Percentiles rank a stretch among this genome's conserved stretches.
phyloP scores from a whole-genome alignment of 352 stramenopile species.

The Ophiocytium majus region DNA sequence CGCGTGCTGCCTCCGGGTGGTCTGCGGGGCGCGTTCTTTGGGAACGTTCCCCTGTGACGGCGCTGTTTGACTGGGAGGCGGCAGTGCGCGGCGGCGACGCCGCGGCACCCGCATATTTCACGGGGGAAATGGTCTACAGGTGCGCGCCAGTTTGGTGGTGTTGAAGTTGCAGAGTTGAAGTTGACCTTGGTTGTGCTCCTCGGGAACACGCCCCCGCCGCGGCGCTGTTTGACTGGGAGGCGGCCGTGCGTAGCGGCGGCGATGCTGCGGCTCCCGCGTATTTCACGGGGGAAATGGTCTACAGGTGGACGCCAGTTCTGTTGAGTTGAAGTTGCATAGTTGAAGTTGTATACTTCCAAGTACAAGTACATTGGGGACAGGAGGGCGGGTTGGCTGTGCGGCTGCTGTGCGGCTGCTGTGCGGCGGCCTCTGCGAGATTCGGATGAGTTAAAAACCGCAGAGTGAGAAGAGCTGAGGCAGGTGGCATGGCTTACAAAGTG shows the following conservation, averaged over 20 bases:
- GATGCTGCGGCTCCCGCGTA: neutral
- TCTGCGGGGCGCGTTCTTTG: slow-evolving; percentile 45
- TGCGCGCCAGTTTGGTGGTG: too few species aligned
- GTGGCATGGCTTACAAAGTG: too few species aligned
- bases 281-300: slow-evolving; percentile 21
- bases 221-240: neutral
- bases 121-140: slow-evolving; percentile 15
- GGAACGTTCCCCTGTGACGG: slow-evolving; percentile 24
- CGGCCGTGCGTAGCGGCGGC: neutral
- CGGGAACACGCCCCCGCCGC: slow-evolving; percentile 24
- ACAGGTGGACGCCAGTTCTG: too few species aligned
- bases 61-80: neutral
- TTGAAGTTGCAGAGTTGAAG: too few species aligned
- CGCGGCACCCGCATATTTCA: slow-evolving; percentile 3
- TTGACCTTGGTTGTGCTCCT: slow-evolving; percentile 40
- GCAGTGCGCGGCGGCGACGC: neutral
- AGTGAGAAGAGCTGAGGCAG: too few species aligned
- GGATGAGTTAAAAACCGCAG: too few species aligned
- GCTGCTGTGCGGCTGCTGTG: too few species aligned
- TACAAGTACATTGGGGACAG: too few species aligned
- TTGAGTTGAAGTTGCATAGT: too few species aligned
- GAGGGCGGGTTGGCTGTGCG: too few species aligned
- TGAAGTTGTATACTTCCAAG: too few species aligned
- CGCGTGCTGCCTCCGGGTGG: slow-evolving; percentile 46
- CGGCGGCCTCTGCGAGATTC: too few species aligned